phyloP scores from a whole-genome alignment of 208 protist species.

The Polymyxa betae region DNA sequence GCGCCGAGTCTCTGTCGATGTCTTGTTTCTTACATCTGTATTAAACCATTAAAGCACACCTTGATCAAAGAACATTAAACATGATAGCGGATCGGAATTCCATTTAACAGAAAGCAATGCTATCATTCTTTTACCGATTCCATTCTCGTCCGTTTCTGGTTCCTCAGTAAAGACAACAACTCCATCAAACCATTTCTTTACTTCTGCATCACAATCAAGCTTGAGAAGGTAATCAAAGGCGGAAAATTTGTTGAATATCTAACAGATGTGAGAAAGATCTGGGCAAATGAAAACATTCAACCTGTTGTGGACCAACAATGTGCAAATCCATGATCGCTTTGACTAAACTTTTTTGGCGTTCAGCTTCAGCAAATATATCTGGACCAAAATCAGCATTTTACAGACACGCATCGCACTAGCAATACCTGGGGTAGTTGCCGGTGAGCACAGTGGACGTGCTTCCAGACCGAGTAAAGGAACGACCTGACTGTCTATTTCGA shows the following conservation, averaged over 20 bases:
- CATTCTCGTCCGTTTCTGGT: not conserved
- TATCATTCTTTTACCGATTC: no score
- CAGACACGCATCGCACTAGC: not conserved
- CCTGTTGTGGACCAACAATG: not conserved
- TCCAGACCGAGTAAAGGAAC: slow-evolving; percentile 23
- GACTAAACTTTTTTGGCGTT: slow-evolving; percentile 38
- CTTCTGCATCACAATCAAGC: not conserved
- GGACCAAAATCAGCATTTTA: not conserved
- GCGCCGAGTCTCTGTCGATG: not conserved
- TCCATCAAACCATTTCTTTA: slow-evolving; percentile 27
- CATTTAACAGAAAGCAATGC: no score
- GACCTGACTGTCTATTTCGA: slow-evolving; percentile 1
- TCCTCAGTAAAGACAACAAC: not conserved
- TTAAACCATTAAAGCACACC: not conserved
- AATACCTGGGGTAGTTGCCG: not conserved
- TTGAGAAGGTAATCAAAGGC: not conserved
- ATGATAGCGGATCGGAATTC: no score
- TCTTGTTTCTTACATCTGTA: not conserved
- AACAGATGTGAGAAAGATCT: no score
- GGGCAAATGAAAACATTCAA: no score
- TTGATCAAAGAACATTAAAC: not conserved
- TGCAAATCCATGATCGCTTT: not conserved
- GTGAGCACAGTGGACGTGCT: slow-evolving; percentile 13
- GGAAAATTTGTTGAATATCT: slow-evolving; percentile 5
- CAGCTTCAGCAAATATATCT: slow-evolving; percentile 49